Evolutionary conservation across 1,284 basidiomycete species (phyloP).

Genomic region (Xerocomus amazonicus): DNA sequence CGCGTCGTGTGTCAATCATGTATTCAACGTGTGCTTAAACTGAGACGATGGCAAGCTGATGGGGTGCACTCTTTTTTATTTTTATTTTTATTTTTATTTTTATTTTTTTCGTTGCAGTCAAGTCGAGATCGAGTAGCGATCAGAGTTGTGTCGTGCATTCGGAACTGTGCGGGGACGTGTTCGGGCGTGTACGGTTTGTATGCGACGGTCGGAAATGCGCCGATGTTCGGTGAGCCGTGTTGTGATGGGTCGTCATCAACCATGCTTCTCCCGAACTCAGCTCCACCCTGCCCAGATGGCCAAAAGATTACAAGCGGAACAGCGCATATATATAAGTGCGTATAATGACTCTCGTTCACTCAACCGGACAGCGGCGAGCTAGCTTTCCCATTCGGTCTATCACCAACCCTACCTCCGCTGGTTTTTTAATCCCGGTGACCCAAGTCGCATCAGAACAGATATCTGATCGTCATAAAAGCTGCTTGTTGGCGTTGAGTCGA

Average conservation of each 20-base stretch:
- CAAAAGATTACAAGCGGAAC: too few relatives aligned
- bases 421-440: background rate
- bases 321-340: too few relatives aligned
- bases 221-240: slow-evolving; percentile 6
- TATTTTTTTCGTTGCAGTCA: background rate
- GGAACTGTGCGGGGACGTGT: background rate
- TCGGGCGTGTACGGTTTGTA: too few relatives aligned
- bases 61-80: background rate
- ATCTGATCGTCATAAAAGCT: slow-evolving; percentile 17
- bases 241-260: background rate
- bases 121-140: background rate
- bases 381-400: background rate
- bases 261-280: background rate
- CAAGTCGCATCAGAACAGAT: slow-evolving; percentile 1
- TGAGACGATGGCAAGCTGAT: too few relatives aligned
- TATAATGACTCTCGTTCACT: too few relatives aligned
- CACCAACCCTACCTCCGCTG: background rate
- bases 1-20: too few relatives aligned
- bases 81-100: too few relatives aligned
- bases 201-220: too few relatives aligned
- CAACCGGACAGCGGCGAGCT: too few relatives aligned
- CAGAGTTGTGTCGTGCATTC: background rate
- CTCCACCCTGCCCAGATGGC: background rate
- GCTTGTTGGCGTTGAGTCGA: background rate
- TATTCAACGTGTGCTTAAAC: too few relatives aligned